Evolutionary conservation across 352 stramenopile species (phyloP).

Genomic region (Phytopythium cucurbitacearum): DNA sequence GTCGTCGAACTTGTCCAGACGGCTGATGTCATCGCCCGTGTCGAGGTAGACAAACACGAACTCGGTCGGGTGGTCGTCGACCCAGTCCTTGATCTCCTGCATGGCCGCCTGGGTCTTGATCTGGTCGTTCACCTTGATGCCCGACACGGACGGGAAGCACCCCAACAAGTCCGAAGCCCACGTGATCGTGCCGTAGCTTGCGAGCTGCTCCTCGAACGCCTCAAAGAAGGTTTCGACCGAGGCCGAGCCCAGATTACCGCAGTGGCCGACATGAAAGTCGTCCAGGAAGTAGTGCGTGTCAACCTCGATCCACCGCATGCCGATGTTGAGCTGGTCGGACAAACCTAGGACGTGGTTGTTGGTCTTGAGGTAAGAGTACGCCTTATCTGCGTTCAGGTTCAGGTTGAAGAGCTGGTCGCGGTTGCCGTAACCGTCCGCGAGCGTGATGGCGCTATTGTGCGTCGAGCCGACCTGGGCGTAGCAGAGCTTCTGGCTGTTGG

Average conservation of each 20-base stretch:
- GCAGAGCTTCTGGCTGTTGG: conserved; percentile 33
- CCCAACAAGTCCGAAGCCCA: conserved; percentile 49
- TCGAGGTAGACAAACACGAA: conserved; percentile 52
- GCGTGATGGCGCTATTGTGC: conserved; percentile 58
- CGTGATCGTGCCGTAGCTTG: conserved; percentile 32
- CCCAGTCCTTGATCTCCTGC: conserved; percentile 41
- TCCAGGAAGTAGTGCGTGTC: conserved; percentile 64
- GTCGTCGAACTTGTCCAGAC: conserved; percentile 17
- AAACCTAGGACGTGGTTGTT: conserved; percentile 65
- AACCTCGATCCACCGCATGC: conserved; percentile 56
- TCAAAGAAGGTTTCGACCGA: conserved; percentile 33
- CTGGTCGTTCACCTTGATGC: conserved; percentile 46
- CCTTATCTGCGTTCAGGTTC: conserved; percentile 32
- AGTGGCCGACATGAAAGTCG: conserved; percentile 56
- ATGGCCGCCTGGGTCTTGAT: conserved; percentile 23
- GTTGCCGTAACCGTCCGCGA: conserved; percentile 53
- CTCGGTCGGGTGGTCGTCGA: conserved; percentile 36
- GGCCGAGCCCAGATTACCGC: conserved; percentile 35
- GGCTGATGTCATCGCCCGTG: conserved; percentile 31
- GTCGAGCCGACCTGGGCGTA: conserved; percentile 41
- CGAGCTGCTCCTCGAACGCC: conserved; percentile 30
- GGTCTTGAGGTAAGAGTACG: conserved; percentile 55
- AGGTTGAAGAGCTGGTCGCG: conserved; percentile 54
- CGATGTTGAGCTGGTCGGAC: conserved; percentile 49
- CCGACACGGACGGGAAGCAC: conserved; percentile 56